phyloP scores from a whole-genome alignment of 768 basidiomycete species.

The Lentinula guzmanii region DNA sequence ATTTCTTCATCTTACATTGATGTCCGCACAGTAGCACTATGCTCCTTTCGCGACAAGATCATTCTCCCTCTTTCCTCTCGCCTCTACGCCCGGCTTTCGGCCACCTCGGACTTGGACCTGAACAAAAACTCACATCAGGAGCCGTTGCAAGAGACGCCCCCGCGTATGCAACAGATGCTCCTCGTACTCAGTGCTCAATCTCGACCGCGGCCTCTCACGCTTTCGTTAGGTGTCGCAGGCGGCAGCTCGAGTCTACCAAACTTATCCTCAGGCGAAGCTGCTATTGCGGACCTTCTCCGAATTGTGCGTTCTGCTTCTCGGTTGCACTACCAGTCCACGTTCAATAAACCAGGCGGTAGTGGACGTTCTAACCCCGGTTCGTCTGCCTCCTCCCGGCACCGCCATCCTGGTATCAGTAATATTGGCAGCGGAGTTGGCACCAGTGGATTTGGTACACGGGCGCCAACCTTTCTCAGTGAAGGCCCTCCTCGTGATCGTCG shows the following conservation, averaged over 20 bases:
- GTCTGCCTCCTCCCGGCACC: constrained; percentile 10
- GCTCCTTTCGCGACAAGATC: constrained; percentile 75
- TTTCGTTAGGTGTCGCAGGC: constrained; percentile 42
- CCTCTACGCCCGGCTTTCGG: constrained; percentile 44
- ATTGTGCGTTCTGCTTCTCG: constrained; percentile 49
- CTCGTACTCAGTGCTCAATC: constrained; percentile 71
- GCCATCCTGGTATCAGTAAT: constrained; percentile 7
- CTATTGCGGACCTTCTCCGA: constrained; percentile 60
- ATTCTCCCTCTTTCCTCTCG: constrained; percentile 59
- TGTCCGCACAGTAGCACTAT: constrained; percentile 73
- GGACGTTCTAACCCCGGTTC: constrained; percentile 18
- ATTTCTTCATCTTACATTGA: constrained; percentile 57
- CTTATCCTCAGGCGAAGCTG: constrained; percentile 60
- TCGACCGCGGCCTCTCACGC: constrained; percentile 49
- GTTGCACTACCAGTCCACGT: constrained; percentile 18
- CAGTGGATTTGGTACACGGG: constrained; percentile 7
- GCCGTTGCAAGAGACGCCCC: constrained; percentile 46
- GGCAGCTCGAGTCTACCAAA: constrained; percentile 38
- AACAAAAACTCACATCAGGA: constrained; percentile 32
- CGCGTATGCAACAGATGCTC: constrained; percentile 79
- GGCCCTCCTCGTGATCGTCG: constrained; percentile 73
- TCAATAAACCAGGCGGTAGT: constrained; percentile 12
- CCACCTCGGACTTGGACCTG: constrained; percentile 32
- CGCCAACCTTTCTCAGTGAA: constrained; percentile 68
- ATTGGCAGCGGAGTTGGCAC: background rate